These are phyloP conservation scores for Spathaspora sp. DNA, from an alignment of 1,139 yeast species.

Conservation along the genomic window DNA sequence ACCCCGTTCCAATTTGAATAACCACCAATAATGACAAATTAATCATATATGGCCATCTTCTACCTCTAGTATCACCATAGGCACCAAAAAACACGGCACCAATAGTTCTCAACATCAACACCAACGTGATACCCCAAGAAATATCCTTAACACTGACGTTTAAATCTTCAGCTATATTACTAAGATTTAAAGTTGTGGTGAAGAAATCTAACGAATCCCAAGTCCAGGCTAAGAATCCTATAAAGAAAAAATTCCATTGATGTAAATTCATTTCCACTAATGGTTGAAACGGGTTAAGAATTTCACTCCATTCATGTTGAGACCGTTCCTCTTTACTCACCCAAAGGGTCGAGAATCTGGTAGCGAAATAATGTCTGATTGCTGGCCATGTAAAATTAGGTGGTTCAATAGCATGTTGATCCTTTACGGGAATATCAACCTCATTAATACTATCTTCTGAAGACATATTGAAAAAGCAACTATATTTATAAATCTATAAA, in stretches of 20 bases:
- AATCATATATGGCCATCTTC: constrained; percentile 38
- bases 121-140: constrained; percentile 47
- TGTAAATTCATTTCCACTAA: constrained; percentile 26
- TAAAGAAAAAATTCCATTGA: constrained; percentile 37
- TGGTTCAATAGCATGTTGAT: constrained; percentile 31
- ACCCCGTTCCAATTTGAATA: constrained; percentile 43
- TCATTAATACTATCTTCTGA: background rate
- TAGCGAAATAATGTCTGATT: constrained; percentile 24
- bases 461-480: background rate
- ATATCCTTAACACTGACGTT: constrained; percentile 27
- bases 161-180: constrained; percentile 30
- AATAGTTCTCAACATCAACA: constrained; percentile 44
- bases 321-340: constrained; percentile 30
- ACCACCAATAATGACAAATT: constrained; percentile 31
- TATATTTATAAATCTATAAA: too few relatives aligned
- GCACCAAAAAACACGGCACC: constrained; percentile 42
- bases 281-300: constrained; percentile 36
- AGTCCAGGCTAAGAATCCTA: constrained; percentile 42
- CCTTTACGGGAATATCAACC: constrained; percentile 18
- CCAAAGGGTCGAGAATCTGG: constrained; percentile 33
- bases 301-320: constrained; percentile 27
- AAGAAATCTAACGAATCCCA: constrained; percentile 47
- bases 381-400: constrained; percentile 29
- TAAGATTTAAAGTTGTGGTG: constrained; percentile 33
- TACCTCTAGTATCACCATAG: constrained; percentile 37